Evolutionary conservation across 331 rosid genomes (phyloP), one percentile per base, ranked within the genome.

Genomic region (Malus hybrid): DNA sequence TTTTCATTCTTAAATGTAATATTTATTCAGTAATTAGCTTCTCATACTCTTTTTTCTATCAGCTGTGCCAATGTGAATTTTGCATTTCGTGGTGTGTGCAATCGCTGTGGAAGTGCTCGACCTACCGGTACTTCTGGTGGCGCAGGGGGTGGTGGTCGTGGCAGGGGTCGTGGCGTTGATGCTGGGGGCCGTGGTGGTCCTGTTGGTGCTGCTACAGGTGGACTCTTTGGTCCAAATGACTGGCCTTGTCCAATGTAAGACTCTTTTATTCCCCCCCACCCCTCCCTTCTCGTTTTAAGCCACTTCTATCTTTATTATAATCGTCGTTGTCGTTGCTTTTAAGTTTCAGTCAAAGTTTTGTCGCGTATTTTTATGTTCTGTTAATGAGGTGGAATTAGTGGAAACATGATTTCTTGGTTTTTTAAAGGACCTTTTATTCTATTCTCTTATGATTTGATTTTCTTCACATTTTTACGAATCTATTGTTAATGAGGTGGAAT

Each of bases 21-120:
- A 13, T 70, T 75, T 46, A 46, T 68, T 24, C 34, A 68, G 74
- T 72, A 55, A 76, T 80, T 75, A 79, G 68, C 63, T 85, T 79
- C 84, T 82, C 79, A 70, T 73, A 63, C 76, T 77, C 69, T 32
- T 78, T 81, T 70, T 83, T 74, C 39, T 77, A 72, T 83, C 95
- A 94, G 96, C 85, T 94, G 99, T 85, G 55, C 87, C 80, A 94
- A 94, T 80, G 96, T 92, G 78, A 94, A 94, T 81, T 94, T 94
- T 90, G 99, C 99, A 78, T 94, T 94, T 76, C 99, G 99, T 52
- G 99, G 99, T 75, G 99, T 91, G 12, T 94, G 99, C 86, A 94
- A 94, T 75, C 99, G 95, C 61, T 94, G 98, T 81, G 97, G 92
- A 89, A 92, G 89, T 87, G 95, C 97, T 68, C 96, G 99, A 24